phyloP scores from a whole-genome alignment of 1,139 yeast species.

The Pneumocystis canis region DNA sequence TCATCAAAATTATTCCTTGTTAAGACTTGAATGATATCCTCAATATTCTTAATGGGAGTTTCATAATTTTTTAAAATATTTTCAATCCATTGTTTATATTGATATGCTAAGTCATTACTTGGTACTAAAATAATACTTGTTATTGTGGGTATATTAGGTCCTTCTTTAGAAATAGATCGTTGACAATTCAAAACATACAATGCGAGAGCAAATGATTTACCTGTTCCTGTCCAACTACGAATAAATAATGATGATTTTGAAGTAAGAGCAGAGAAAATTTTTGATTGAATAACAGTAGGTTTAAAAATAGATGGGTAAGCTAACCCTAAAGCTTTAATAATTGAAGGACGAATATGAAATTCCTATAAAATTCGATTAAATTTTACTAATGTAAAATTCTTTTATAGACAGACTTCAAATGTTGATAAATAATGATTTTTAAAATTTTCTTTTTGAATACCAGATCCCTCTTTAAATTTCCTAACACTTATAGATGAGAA shows the following conservation, averaged over 20 bases:
- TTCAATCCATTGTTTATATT: conserved; percentile 1
- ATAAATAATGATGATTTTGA: neutral
- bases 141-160: neutral
- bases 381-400: neutral
- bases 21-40: neutral
- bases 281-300: neutral
- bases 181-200: neutral
- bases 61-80: neutral
- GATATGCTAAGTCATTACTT: neutral
- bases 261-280: neutral
- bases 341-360: neutral
- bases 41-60: neutral
- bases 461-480: neutral
- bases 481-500: neutral
- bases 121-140: neutral
- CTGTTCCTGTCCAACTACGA: conserved; percentile 2
- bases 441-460: neutral
- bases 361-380: neutral
- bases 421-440: neutral
- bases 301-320: neutral
- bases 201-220: neutral
- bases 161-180: neutral
- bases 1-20: neutral
- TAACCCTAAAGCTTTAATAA: neutral
- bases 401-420: neutral